Evolutionary conservation across 2,329 filamentous ascomycete genomes (phyloP).

Genomic region (Cladosporium oxysporum): DNA sequence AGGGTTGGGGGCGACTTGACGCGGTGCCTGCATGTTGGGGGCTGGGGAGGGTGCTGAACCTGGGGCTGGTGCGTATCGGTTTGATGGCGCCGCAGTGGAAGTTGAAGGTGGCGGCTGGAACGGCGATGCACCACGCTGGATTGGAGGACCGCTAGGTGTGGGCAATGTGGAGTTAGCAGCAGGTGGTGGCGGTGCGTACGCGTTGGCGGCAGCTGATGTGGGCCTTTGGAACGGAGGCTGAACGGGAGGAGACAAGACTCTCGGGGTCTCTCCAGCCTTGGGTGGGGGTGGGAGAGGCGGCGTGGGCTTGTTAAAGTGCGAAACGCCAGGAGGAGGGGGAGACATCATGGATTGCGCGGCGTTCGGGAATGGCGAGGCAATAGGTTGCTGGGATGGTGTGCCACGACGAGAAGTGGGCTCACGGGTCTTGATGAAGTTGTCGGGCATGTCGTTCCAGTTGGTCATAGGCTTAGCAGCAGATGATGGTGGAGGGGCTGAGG

Average conservation of each 20-base stretch:
- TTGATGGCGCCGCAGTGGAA: constrained; percentile 64
- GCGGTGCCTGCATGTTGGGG: constrained; percentile 40
- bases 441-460: constrained; percentile 93
- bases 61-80: constrained; percentile 71
- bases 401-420: constrained; percentile 62
- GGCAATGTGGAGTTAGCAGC: constrained; percentile 45
- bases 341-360: constrained; percentile 54
- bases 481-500: constrained; percentile 60
- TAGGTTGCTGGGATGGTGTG: constrained; percentile 65
- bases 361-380: constrained; percentile 74
- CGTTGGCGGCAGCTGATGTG: constrained; percentile 58
- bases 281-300: constrained; percentile 81
- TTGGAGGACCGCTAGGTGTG: constrained; percentile 55
- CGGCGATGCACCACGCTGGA: constrained; percentile 76
- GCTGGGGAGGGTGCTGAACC: constrained; percentile 53
- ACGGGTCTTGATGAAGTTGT: constrained; percentile 72
- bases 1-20: constrained; percentile 49
- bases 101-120: constrained; percentile 76
- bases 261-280: constrained; percentile 69
- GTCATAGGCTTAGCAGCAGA: constrained; percentile 70
- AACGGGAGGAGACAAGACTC: constrained; percentile 70
- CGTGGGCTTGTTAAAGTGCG: constrained; percentile 61
- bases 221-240: constrained; percentile 54
- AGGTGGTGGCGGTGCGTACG: constrained; percentile 64
- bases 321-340: constrained; percentile 58